Base-by-base conservation (phyloP, 2,329 filamentous ascomycete genomes). In the Aschersonia sp. region DNA sequence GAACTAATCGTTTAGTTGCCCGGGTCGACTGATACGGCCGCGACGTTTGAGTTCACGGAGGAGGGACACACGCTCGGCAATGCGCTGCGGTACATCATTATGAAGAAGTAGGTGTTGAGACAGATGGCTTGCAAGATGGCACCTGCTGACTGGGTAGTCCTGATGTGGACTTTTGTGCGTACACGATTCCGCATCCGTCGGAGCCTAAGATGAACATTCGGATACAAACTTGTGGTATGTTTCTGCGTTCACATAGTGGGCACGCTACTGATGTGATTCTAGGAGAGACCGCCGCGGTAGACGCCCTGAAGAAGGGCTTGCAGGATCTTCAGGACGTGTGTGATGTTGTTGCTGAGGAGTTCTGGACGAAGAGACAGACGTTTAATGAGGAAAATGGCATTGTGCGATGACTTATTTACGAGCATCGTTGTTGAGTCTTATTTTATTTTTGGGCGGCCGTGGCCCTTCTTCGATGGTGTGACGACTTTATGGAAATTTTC, bases 1-100 rank as follows among this genome's bases (percentile, higher is more conserved):
- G 20, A 20, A 20, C 20, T 20, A 20, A 20, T 20, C 20, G 20
- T 20, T 20, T 38, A 96, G 91, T 72, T 96, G 31, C 84, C 88
- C 38, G 89, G 89, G 45, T 85, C 86, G 48, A 84, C 77, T 67
- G 85, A 91, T 45, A 91, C 84, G 6, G 89, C 89, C 4, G 92
- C 92, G 31, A 95, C 89, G 12, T 98, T 97, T 62, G 87, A 97
- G 63, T 94, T 98, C 58, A 80, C 85, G 51, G 82, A 87, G 44
- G 92, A 98, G 69, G 89, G 94, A 43, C 92, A 98, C 66, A 98
- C 92, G 0, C 72, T 98, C 47, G 92, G 92, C 31, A 98, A 98
- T 66, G 88, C 89, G 7, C 69, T 98, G 57, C 78, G 92, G 59
- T 97, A 89, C 63, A 84, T 96, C 53, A 94, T 98, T 59, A 96